Conservation (phyloP, 495 filamentous ascomycete genomes). For the Aspergillus egyptiacus region DNA sequence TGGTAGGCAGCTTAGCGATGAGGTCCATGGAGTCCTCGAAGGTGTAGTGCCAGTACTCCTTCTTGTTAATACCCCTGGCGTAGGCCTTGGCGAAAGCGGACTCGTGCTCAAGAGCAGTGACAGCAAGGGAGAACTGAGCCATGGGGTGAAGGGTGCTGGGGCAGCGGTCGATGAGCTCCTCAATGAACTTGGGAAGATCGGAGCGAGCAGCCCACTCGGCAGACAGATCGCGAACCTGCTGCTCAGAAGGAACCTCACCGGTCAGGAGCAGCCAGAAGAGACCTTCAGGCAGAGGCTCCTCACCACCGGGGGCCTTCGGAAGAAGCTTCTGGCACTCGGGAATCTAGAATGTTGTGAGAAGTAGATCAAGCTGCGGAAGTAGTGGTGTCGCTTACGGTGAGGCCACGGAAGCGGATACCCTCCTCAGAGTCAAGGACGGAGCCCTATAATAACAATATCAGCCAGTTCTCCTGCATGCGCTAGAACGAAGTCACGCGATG, state of each 20-base stretch:
- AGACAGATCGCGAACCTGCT: slow-evolving; percentile 95
- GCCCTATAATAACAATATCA: slow-evolving; percentile 46
- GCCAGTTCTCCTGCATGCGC: not conserved
- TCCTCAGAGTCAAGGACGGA: slow-evolving; percentile 97
- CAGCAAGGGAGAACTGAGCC: slow-evolving; percentile 97
- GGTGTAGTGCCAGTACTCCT: slow-evolving; percentile 98
- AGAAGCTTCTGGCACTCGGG: slow-evolving; percentile 97
- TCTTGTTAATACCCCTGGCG: slow-evolving; percentile 97
- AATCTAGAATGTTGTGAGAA: slow-evolving; percentile 50
- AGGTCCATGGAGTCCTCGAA: slow-evolving; percentile 99
- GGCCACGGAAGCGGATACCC: slow-evolving; percentile 97
- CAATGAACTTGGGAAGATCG: slow-evolving; percentile 91
- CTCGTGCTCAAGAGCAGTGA: slow-evolving; percentile 96
- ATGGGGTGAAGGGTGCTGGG: slow-evolving; percentile 97
- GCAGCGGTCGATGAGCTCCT: slow-evolving; percentile 99
- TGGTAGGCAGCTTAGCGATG: slow-evolving; percentile 98
- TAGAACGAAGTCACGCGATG: not conserved
- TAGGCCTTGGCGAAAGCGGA: slow-evolving; percentile 97
- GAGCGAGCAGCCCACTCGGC: slow-evolving; percentile 98
- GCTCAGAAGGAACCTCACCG: slow-evolving; percentile 91
- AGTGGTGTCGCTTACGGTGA: slow-evolving; percentile 56
- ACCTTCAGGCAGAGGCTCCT: slow-evolving; percentile 96
- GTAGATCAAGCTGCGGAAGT: not conserved
- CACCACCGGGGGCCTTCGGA: slow-evolving; percentile 90
- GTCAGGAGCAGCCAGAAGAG: slow-evolving; percentile 99